Evolutionary conservation across 2,329 filamentous ascomycete species (phyloP), one percentile per base, ranked within the genome.

Genomic region (Aspergillus carbonarius): DNA sequence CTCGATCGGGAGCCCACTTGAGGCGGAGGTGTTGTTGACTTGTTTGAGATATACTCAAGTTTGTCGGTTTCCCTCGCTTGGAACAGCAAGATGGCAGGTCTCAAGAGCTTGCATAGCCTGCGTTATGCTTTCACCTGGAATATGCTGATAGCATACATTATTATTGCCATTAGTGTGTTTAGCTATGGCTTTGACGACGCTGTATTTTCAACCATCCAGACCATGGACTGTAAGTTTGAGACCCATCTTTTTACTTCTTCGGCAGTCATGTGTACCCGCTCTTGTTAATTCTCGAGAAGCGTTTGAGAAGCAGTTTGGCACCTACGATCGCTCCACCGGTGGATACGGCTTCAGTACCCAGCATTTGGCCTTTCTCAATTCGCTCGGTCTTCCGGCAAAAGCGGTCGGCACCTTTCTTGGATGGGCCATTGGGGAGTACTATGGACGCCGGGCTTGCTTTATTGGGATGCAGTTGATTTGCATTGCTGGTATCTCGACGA

Each of bases 101-200:
- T 52, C 20, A 52, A 20, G 50, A 27, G n/a, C 50, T 42, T 52
- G 12, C 35, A 20, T 10, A n/a, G 6, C n/a, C 9, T 17, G 50
- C 37, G 34, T 4, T 20, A 40, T 30, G 34, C 37, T 37, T 25
- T 52, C 20, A 52, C 50, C 23, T 40, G 50, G 50, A 52, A 52
- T 40, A 52, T 52, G 50, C 9, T 52, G 50, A 39, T 52, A 12
- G 50, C 50, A n/a, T 52, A 52, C 25, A 13, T 27, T 7, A 25
- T 52, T 4, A 52, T 40, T 27, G 50, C 20, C 7, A 27, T 40
- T 10, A 52, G 50, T 40, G 50, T 52, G 1, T 40, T 40, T 9
- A 52, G 50, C 37, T 52, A 52, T 40, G 50, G 50, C 3, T 52
- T 52, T 27, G 50, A 52, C 2, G 50, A 52, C 6, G 17, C 50